These are phyloP conservation scores for Endogone sp. DNA, from an alignment of 192 early-diverging fungal species.

Conservation along the genomic window DNA sequence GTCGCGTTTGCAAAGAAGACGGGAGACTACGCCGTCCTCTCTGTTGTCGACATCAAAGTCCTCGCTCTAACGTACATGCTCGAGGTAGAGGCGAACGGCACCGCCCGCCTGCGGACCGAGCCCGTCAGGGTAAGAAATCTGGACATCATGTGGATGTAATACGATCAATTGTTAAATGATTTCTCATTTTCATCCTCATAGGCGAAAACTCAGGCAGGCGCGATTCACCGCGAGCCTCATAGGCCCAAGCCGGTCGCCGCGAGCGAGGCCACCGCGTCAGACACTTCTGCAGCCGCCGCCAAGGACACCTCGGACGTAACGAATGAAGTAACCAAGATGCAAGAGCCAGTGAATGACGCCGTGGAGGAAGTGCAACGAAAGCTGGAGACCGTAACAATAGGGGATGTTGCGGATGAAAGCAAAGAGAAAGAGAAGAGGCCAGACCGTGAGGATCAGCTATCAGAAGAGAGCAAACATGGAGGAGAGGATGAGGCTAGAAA, in stretches of 20 bases:
- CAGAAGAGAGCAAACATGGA: not conserved
- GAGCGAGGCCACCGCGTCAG: not conserved
- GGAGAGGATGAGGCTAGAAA: not conserved
- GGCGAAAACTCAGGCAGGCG: slow-evolving; percentile 19
- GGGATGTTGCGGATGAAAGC: not conserved
- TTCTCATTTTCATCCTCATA: not conserved
- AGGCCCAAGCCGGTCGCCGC: not conserved
- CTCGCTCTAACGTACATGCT: slow-evolving; percentile 87
- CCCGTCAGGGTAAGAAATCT: slow-evolving; percentile 50
- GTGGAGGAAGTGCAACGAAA: not conserved
- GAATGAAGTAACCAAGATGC: slow-evolving; percentile 14
- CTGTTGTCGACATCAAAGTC: slow-evolving; percentile 81
- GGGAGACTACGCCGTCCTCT: slow-evolving; percentile 83
- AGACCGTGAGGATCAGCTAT: not conserved
- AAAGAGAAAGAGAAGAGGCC: not conserved
- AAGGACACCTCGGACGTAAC: not conserved
- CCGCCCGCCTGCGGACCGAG: slow-evolving; percentile 64
- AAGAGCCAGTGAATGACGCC: slow-evolving; percentile 14
- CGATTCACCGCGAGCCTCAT: slow-evolving; percentile 27
- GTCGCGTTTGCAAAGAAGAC: slow-evolving; percentile 85
- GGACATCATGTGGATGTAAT: not conserved
- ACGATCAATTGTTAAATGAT: not conserved
- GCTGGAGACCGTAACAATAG: slow-evolving; percentile 6
- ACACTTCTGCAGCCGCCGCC: slow-evolving; percentile 16
- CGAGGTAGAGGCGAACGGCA: slow-evolving; percentile 75